A percentile compares a stretch with the other conserved stretches of the same genome.
phyloP scores from a whole-genome alignment of 129 eudicot species.

The Lonicera japonica region DNA sequence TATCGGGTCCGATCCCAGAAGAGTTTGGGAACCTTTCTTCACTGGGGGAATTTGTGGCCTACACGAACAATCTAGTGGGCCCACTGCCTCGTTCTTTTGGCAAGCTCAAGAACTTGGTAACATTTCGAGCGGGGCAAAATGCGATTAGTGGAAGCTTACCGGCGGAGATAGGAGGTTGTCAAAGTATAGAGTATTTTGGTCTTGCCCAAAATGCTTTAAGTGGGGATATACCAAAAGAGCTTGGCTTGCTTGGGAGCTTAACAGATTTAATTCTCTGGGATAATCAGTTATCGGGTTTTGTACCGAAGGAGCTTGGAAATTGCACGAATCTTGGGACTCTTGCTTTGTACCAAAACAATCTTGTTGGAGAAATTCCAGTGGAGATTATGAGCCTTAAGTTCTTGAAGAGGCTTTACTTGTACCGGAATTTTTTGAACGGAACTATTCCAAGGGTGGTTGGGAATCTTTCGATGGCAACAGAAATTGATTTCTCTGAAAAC shows the following conservation, averaged over 20 bases:
- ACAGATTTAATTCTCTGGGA: constrained; percentile 73
- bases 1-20: constrained; percentile 73
- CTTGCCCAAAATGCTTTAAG: constrained; percentile 73
- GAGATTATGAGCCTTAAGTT: constrained; percentile 53
- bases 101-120: constrained; percentile 50
- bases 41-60: constrained; percentile 63
- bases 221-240: constrained; percentile 71
- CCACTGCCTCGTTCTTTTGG: constrained; percentile 71
- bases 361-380: constrained; percentile 73
- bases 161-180: constrained; percentile 54
- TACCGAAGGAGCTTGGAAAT: constrained; percentile 74
- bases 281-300: constrained; percentile 63
- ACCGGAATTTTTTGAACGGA: constrained; percentile 76
- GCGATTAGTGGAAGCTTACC: constrained; percentile 70
- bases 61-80: constrained; percentile 65
- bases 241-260: constrained; percentile 59
- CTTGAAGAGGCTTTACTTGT: constrained; percentile 51
- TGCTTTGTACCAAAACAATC: constrained; percentile 81
- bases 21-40: constrained; percentile 70
- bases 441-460: constrained; percentile 81
- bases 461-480: constrained; percentile 57
- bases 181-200: constrained; percentile 50
- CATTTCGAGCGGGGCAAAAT: constrained; percentile 82
- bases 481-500: constrained; percentile 90
- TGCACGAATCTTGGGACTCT: constrained; percentile 65